Evolutionary conservation across 2,329 filamentous ascomycete genomes (phyloP).

Genomic region (Parafenestella ontariensis): DNA sequence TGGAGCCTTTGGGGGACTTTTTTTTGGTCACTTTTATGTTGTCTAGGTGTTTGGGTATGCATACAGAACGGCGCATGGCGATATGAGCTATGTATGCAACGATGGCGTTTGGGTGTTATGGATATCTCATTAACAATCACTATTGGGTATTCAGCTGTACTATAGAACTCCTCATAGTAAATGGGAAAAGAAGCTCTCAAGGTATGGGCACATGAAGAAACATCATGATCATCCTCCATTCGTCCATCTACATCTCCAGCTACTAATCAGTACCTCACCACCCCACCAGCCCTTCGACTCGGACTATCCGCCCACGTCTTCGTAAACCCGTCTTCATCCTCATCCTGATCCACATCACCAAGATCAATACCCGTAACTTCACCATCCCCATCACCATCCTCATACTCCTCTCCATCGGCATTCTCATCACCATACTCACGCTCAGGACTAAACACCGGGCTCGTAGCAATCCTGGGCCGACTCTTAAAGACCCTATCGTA

Average conservation of each 20-base stretch:
- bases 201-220: too few relatives aligned
- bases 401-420: constrained; percentile 17
- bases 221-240: too few relatives aligned
- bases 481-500: constrained; percentile 86
- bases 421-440: constrained; percentile 12
- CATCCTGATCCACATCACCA: constrained; percentile 30
- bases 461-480: constrained; percentile 78
- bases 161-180: too few relatives aligned
- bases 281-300: constrained; percentile 24
- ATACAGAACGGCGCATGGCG: too few relatives aligned
- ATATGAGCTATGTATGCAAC: too few relatives aligned
- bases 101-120: too few relatives aligned
- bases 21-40: too few relatives aligned
- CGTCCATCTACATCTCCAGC: neutral
- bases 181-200: too few relatives aligned
- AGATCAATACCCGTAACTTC: constrained; percentile 40
- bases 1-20: too few relatives aligned
- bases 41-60: too few relatives aligned
- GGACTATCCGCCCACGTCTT: constrained; percentile 42
- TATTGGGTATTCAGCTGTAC: too few relatives aligned
- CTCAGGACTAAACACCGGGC: constrained; percentile 61
- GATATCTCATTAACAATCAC: too few relatives aligned
- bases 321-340: constrained; percentile 35
- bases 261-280: constrained; percentile 1
- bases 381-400: constrained; percentile 20